These are phyloP conservation scores for Penicillium brevicompactum DNA, from an alignment of 2,329 filamentous ascomycete species.

Conservation along the genomic window DNA sequence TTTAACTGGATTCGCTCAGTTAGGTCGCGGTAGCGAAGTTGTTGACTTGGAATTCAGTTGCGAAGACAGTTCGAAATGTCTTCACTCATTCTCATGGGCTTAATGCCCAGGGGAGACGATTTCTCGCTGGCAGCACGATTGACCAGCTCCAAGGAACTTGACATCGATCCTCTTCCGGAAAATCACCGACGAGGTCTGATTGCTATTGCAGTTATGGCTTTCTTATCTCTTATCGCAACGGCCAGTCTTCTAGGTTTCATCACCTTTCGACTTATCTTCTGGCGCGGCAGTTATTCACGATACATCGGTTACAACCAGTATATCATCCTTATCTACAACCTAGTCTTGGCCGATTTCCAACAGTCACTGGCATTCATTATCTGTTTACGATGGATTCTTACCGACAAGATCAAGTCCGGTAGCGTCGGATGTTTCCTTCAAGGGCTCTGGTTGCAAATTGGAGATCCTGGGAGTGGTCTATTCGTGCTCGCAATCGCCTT, in stretches of 20 bases:
- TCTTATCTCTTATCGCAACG: slow-evolving; percentile 51
- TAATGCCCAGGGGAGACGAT: slow-evolving; percentile 18
- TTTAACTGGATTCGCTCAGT: neutral
- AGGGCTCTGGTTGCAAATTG: slow-evolving; percentile 55
- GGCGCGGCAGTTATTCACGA: slow-evolving; percentile 50
- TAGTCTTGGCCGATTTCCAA: slow-evolving; percentile 56
- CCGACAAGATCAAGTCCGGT: slow-evolving; percentile 47
- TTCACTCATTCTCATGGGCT: slow-evolving; percentile 11
- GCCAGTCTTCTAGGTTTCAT: slow-evolving; percentile 50
- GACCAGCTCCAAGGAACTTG: slow-evolving; percentile 15
- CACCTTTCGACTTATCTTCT: slow-evolving; percentile 54
- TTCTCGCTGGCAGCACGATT: slow-evolving; percentile 25
- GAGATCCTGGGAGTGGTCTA: slow-evolving; percentile 55
- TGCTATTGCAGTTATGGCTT: slow-evolving; percentile 49
- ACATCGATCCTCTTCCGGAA: slow-evolving; percentile 38
- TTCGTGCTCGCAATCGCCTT: slow-evolving; percentile 58
- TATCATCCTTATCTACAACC: slow-evolving; percentile 57
- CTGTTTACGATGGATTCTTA: slow-evolving; percentile 50
- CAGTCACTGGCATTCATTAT: slow-evolving; percentile 55
- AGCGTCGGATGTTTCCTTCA: slow-evolving; percentile 53
- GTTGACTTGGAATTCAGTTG: neutral
- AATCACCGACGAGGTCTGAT: slow-evolving; percentile 47
- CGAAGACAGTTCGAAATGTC: slow-evolving; percentile 10
- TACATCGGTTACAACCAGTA: slow-evolving; percentile 59
- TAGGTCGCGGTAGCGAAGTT: neutral